phyloP scores from a whole-genome alignment of 2,329 filamentous ascomycete species.

The Colletotrichum spinosum region DNA sequence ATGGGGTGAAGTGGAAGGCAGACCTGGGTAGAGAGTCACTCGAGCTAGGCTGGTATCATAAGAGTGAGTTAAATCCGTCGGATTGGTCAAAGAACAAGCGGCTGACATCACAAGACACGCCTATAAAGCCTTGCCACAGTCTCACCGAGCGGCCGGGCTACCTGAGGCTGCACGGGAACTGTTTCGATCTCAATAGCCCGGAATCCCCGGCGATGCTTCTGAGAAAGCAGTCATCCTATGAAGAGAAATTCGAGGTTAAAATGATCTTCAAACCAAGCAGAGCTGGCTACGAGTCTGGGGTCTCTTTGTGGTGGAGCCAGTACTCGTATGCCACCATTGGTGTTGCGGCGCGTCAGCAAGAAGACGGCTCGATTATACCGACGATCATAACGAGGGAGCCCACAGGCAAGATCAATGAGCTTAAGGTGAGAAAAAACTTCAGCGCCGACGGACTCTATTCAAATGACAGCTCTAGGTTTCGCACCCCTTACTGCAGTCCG shows the following conservation, averaged over 20 bases:
- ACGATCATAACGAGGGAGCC: constrained; percentile 40
- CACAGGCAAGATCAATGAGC: constrained; percentile 39
- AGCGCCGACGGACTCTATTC: not conserved
- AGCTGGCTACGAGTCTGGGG: constrained; percentile 61
- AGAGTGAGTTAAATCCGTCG: constrained; percentile 42
- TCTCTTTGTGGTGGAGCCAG: constrained; percentile 66
- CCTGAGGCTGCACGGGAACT: constrained; percentile 62
- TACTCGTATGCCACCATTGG: constrained; percentile 50
- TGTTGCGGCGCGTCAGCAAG: constrained; percentile 40
- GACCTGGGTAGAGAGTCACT: constrained; percentile 48
- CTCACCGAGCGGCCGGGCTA: constrained; percentile 55
- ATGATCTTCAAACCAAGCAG: constrained; percentile 59
- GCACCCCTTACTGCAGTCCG: constrained; percentile 17
- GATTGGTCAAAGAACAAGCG: not conserved
- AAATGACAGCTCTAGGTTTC: constrained; percentile 22
- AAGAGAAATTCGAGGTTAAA: constrained; percentile 54
- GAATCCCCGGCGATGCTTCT: constrained; percentile 64
- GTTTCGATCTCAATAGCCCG: constrained; percentile 62
- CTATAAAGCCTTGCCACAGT: constrained; percentile 58
- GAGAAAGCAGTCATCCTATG: constrained; percentile 62
- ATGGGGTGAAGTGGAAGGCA: constrained; percentile 44
- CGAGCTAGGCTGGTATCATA: constrained; percentile 53
- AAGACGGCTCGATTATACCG: constrained; percentile 24
- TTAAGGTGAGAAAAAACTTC: constrained; percentile 34
- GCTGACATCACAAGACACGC: constrained; percentile 53